Base-by-base conservation (phyloP, 2,329 filamentous ascomycete species). In the Cercospora sp. region DNA sequence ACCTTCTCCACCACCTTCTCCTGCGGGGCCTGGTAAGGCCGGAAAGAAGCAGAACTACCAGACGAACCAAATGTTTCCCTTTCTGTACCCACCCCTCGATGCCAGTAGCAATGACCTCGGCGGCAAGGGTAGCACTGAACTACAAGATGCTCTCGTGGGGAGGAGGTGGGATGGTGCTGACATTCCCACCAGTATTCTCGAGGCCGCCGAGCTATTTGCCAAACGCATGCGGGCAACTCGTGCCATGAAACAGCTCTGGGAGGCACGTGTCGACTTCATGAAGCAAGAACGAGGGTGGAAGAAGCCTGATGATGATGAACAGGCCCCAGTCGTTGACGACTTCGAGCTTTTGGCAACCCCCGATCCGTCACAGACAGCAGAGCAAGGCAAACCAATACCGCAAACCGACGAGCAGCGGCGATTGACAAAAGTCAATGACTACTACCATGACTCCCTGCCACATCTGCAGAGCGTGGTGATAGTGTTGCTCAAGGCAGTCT, bases 11-110 rank as follows among this genome's bases (percentile, higher is more conserved):
- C 95, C 95, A 0, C 95, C 95, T 0, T 97, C 94, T 1, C 95
- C 95, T 9, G 90, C 90, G 37, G 94, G 87, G 0, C 86, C 88
- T 3, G 88, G 93, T 28, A 99, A 98, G 79, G 92, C 91, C 63
- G 94, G 91, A 0, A 99, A 99, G 84, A 99, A 99, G 78, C 95
- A 99, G 77, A 99, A 98, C 74, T 99, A 99, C 76, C 95, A 99
- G 79, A 99, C 95, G 0, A 99, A 99, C 77, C 95, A 99, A 75
- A 95, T 97, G 77, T 98, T 99, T 72, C 95, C 95, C 0, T 98
- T 99, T 77, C 89, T 99, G 82, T 99, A 99, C 74, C 95, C 95
- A 1, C 95, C 95, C 1, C 83, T 97, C 18, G 94, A 97, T 79
- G 90, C 90, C 70, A 90, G 89, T 26, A 97, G 93, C 80, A 97